phyloP scores from a whole-genome alignment of 495 filamentous ascomycete species.

The Penicillium cosmopolitanum region DNA sequence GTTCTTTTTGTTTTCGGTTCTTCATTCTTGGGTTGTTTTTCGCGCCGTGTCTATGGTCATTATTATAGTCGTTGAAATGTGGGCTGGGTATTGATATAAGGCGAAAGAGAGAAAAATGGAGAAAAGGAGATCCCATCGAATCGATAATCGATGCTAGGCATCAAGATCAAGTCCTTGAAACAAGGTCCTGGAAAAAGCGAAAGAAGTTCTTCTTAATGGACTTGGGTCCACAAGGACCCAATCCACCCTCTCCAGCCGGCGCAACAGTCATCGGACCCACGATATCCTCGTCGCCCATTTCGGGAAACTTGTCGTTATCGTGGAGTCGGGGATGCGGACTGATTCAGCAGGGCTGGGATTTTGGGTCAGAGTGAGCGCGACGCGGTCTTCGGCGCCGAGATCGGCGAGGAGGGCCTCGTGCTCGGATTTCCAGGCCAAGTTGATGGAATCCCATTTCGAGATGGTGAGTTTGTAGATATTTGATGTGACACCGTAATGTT shows the following conservation, averaged over 20 bases:
- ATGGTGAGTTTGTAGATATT: conserved; percentile 67
- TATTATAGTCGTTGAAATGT: conserved; percentile 26
- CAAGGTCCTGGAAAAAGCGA: conserved; percentile 51
- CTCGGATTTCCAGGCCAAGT: background rate
- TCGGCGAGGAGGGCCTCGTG: conserved; percentile 63
- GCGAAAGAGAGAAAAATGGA: conserved; percentile 9
- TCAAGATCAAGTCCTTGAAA: conserved; percentile 35
- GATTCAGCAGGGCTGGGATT: conserved; percentile 48
- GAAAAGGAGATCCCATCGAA: conserved; percentile 7
- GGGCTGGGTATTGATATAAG: background rate
- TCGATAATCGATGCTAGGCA: conserved; percentile 13
- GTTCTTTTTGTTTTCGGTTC: background rate
- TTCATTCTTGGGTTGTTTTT: background rate
- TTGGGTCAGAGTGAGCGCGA: conserved; percentile 45
- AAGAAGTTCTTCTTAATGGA: conserved; percentile 50
- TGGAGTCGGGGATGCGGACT: conserved; percentile 64
- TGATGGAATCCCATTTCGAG: conserved; percentile 1
- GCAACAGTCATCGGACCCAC: conserved; percentile 81
- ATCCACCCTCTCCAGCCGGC: conserved; percentile 33
- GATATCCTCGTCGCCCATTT: conserved; percentile 85
- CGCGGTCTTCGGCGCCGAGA: conserved; percentile 37
- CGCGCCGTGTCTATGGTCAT: conserved; percentile 24
- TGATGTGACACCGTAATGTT: conserved; percentile 84
- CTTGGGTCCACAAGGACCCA: conserved; percentile 33
- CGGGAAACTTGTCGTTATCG: conserved; percentile 80